Evolutionary conservation across 257 asterid species (phyloP).

Genomic region (Salvia miltiorrhiza): DNA sequence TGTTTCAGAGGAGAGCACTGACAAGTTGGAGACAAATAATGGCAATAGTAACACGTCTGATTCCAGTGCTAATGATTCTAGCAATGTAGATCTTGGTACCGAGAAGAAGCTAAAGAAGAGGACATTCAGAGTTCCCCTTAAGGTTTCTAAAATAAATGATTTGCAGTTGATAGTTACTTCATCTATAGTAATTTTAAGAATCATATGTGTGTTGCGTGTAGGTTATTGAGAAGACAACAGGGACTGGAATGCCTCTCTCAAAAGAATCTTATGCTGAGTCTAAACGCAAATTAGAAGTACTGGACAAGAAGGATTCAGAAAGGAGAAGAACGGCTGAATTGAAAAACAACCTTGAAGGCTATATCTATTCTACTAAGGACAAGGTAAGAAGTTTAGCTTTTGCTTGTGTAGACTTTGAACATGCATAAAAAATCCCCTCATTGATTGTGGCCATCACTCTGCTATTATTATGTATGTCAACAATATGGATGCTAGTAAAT

Average conservation of each 20-base stretch:
- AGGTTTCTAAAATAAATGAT: conserved; percentile 40
- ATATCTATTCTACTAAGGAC: conserved; percentile 92
- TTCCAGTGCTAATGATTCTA: conserved; percentile 41
- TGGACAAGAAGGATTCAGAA: conserved; percentile 94
- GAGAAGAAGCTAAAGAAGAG: conserved; percentile 92
- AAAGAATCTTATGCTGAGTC: conserved; percentile 68
- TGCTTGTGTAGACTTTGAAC: conserved; percentile 9
- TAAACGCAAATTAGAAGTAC: conserved; percentile 57
- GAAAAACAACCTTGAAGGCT: conserved; percentile 92
- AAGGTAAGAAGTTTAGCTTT: conserved; percentile 47
- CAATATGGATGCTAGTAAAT: conserved; percentile 6
- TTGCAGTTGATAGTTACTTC: conserved; percentile 1
- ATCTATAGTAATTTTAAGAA: conserved; percentile 12
- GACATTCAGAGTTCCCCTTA: conserved; percentile 84
- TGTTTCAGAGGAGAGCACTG: conserved; percentile 56
- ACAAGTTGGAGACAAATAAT: conserved; percentile 43
- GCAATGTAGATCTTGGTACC: conserved; percentile 49
- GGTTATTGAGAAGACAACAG: conserved; percentile 80
- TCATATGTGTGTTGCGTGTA: conserved; percentile 28
- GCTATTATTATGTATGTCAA: not conserved
- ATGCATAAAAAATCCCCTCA: not conserved
- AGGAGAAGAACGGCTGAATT: conserved; percentile 95
- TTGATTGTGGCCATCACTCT: conserved; percentile 1
- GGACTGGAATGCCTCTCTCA: conserved; percentile 80
- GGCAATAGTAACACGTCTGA: conserved; percentile 41